These are phyloP conservation scores for Alternaria gansuensis DNA, from an alignment of 2,329 filamentous ascomycete species.

Conservation along the genomic window DNA sequence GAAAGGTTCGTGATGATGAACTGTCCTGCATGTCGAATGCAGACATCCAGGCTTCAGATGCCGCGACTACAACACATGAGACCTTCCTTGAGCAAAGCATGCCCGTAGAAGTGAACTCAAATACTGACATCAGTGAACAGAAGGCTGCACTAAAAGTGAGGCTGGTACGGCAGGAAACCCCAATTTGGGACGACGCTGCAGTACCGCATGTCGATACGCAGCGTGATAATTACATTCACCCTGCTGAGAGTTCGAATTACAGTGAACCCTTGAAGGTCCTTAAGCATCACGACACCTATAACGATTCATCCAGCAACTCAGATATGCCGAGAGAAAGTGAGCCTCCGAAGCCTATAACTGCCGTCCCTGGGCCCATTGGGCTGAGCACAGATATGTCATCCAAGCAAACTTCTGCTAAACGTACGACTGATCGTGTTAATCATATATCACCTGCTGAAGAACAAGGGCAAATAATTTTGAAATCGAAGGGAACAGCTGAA, in stretches of 20 bases:
- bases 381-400: background rate
- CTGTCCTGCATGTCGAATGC: background rate
- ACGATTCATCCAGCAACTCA: background rate
- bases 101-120: background rate
- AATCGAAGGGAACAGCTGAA: background rate
- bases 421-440: background rate
- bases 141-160: background rate
- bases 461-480: background rate
- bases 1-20: conserved; percentile 11
- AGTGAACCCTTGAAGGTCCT: background rate
- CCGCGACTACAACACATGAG: background rate
- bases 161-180: background rate
- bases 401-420: background rate
- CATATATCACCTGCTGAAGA: background rate
- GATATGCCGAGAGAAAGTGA: background rate
- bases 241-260: background rate
- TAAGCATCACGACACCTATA: background rate
- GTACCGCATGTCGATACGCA: background rate
- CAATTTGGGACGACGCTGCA: background rate
- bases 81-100: background rate
- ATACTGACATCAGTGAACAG: background rate
- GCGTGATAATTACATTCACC: background rate
- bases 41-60: background rate
- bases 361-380: background rate
- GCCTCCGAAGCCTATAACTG: background rate